phyloP scores from a whole-genome alignment of 352 stramenopile genomes.

The Blastocystis sp. region DNA sequence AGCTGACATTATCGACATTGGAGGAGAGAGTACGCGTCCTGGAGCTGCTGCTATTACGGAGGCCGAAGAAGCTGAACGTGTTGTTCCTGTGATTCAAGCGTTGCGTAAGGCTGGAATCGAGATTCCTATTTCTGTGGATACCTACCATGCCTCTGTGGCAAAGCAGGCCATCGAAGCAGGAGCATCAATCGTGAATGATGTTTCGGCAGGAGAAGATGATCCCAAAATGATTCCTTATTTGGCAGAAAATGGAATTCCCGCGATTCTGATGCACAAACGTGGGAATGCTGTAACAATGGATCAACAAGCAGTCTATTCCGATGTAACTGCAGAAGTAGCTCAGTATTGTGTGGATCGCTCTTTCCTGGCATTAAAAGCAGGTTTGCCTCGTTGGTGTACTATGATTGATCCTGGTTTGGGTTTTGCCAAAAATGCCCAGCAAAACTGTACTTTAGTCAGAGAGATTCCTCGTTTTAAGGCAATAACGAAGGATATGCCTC shows the following conservation, averaged over 20 bases:
- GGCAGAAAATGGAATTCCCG: slow-evolving; percentile 63
- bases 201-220: slow-evolving; percentile 85
- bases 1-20: slow-evolving; percentile 90
- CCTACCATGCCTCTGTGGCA: slow-evolving; percentile 82
- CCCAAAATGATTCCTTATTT: slow-evolving; percentile 75
- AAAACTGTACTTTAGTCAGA: slow-evolving; percentile 82
- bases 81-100: slow-evolving; percentile 83
- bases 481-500: slow-evolving; percentile 65
- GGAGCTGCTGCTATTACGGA: slow-evolving; percentile 77
- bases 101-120: slow-evolving; percentile 71
- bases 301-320: slow-evolving; percentile 66
- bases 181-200: slow-evolving; percentile 92
- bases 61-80: slow-evolving; percentile 80
- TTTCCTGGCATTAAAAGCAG: slow-evolving; percentile 72
- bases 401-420: slow-evolving; percentile 91
- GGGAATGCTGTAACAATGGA: slow-evolving; percentile 89
- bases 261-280: slow-evolving; percentile 94
- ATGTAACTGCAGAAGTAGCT: slow-evolving; percentile 80
- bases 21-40: slow-evolving; percentile 94
- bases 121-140: slow-evolving; percentile 91
- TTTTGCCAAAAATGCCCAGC: slow-evolving; percentile 85
- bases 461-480: slow-evolving; percentile 69
- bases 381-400: slow-evolving; percentile 85
- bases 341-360: slow-evolving; percentile 74
- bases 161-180: slow-evolving; percentile 79